phyloP scores from a whole-genome alignment of 2,329 filamentous ascomycete genomes.

The Exserohilum rostratum region DNA sequence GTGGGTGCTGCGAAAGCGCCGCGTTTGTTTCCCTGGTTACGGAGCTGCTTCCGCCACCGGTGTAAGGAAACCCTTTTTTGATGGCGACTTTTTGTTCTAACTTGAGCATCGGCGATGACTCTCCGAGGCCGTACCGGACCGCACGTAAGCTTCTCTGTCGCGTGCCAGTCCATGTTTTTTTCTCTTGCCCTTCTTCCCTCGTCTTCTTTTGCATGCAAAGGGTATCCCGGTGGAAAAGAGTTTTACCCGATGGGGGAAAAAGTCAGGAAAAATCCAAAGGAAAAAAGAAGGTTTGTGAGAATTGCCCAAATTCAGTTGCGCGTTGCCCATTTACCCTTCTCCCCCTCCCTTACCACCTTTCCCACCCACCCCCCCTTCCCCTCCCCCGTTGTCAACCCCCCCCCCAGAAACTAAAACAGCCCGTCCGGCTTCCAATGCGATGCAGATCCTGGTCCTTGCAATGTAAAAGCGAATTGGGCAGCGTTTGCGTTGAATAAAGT shows the following conservation, averaged over 20 bases:
- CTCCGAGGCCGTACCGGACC: slow-evolving; percentile 2
- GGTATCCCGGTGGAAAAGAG: background rate
- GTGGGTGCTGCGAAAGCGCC: background rate
- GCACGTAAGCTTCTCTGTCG: background rate
- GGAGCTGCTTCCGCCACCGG: slow-evolving; percentile 7
- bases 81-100: background rate
- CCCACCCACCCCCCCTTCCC: too few relatives aligned
- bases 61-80: background rate
- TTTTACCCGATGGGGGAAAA: background rate
- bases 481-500: background rate
- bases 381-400: background rate
- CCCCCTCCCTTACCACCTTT: too few relatives aligned
- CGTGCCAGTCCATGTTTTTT: background rate
- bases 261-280: too few relatives aligned
- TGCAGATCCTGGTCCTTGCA: background rate
- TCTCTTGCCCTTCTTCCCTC: too few relatives aligned
- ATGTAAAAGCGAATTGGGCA: background rate
- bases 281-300: slow-evolving; percentile 1
- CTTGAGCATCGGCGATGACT: slow-evolving; percentile 1
- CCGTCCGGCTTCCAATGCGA: background rate
- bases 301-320: too few relatives aligned
- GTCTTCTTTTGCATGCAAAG: too few relatives aligned
- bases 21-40: background rate
- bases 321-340: too few relatives aligned
- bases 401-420: background rate